A percentile compares a stretch with the other conserved stretches of the same genome.
Evolutionary conservation across 2,329 filamentous ascomycete genomes (phyloP).

Genomic region (Pyrenophora seminiperda): DNA sequence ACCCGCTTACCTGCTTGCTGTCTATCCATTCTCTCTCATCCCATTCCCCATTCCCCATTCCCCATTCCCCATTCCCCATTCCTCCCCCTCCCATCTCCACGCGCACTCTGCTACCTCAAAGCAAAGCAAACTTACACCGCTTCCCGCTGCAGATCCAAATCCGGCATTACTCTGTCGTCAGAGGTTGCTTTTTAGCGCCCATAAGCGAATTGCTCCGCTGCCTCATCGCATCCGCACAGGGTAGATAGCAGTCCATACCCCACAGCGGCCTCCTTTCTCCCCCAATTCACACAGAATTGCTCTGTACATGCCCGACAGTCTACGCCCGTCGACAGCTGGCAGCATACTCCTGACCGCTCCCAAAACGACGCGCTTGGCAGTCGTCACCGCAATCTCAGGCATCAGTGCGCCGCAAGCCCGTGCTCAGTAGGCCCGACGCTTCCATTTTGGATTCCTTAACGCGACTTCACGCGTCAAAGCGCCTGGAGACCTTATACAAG

Average conservation of each 20-base stretch:
- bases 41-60: not conserved
- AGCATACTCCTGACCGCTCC: constrained; percentile 19
- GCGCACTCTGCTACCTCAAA: constrained; percentile 2
- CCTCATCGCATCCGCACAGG: constrained; percentile 38
- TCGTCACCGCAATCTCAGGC: constrained; percentile 45
- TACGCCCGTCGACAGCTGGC: constrained; percentile 26
- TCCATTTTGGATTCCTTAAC: constrained; percentile 37
- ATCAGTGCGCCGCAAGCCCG: constrained; percentile 31
- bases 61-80: not conserved
- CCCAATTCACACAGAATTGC: constrained; percentile 19
- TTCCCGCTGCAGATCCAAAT: constrained; percentile 21
- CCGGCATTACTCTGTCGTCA: constrained; percentile 29
- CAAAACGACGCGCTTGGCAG: constrained; percentile 23
- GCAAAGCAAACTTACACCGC: constrained; percentile 10
- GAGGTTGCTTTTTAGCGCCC: constrained; percentile 40
- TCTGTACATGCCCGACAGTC: constrained; percentile 23
- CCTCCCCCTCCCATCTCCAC: not conserved
- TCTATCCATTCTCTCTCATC: not conserved
- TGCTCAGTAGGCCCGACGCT: constrained; percentile 27
- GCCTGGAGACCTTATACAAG: constrained; percentile 37
- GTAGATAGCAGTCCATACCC: constrained; percentile 34
- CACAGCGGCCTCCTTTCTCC: constrained; percentile 32
- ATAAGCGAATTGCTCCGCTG: constrained; percentile 41
- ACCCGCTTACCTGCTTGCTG: not conserved
- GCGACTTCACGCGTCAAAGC: constrained; percentile 51